Percentiles rank a stretch among this genome's conserved stretches.
Evolutionary conservation across 495 filamentous ascomycete genomes (phyloP).

Genomic region (Podospora fimiseda): DNA sequence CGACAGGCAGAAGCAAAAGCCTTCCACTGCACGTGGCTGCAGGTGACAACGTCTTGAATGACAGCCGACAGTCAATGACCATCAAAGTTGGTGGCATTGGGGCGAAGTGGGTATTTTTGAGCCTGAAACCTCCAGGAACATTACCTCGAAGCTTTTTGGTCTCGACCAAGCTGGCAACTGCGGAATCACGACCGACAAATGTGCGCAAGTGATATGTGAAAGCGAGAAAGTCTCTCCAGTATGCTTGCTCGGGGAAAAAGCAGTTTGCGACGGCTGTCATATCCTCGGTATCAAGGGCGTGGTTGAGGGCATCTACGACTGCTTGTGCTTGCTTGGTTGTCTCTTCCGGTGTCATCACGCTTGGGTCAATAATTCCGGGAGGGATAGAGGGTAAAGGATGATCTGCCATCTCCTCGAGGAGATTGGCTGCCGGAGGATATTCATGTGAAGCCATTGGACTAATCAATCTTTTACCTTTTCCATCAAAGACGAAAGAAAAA

Average conservation of each 20-base stretch:
- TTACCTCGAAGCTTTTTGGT: constrained; percentile 12
- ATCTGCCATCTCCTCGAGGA: constrained; percentile 15
- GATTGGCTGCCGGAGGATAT: constrained; percentile 3
- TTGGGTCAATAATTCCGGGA: constrained; percentile 12
- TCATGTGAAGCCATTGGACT: no score
- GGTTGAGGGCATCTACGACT: constrained; percentile 11
- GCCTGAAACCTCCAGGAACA: constrained; percentile 6
- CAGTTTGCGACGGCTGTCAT: constrained; percentile 10
- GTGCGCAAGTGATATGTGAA: constrained; percentile 29
- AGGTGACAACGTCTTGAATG: constrained; percentile 22
- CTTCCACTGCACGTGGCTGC: constrained; percentile 20
- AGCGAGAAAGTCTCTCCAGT: constrained; percentile 28
- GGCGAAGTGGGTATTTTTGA: constrained; percentile 14
- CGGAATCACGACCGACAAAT: constrained; percentile 9
- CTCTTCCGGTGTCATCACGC: constrained; percentile 5
- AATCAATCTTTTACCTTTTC: no score
- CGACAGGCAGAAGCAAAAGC: constrained; percentile 23
- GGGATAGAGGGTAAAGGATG: constrained; percentile 18
- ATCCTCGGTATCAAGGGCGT: constrained; percentile 15
- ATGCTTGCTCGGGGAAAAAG: constrained; percentile 19
- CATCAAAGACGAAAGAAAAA: no score
- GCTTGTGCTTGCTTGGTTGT: constrained; percentile 2
- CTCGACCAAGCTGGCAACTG: constrained; percentile 19
- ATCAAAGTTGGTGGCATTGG: constrained; percentile 13
- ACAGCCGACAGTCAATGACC: constrained; percentile 20